Base-by-base conservation (phyloP, 176 grass and related monocot species). In the Oryza officinalis region DNA sequence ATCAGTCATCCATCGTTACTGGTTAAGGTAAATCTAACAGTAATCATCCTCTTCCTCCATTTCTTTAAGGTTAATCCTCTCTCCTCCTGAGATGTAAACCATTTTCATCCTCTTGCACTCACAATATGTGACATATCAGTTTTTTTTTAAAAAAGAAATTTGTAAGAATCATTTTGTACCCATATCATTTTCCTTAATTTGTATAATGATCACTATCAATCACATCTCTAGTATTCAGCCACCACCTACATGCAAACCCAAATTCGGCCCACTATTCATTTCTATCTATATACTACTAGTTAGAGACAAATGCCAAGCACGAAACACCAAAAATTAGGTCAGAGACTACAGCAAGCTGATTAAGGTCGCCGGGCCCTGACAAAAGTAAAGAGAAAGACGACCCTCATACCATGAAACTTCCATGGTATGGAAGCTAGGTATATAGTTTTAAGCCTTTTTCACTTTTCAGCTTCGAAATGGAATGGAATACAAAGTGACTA, bases 291-390 rank as follows among this genome's bases (percentile, higher is more conserved):
- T 61, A 61, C 2, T 25, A 25, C 2, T 25, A 25, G 20, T n/a
- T 61, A 23, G 57, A 23, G 57, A 61, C n/a, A 61, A 25, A 25
- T 4, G 15, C 2, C 11, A 46, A 49, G 44, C 38, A 20, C 2
- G 20, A 44, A 18, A 78, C 38, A 47, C 41, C 63, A 27, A 80
- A 8, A 80, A 35, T 67, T 68, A 68, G 27, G 77, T 68, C 64
- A 33, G 6, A 25, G 13, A 44, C 64, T 50, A 50, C 77, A 80
- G 50, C 4, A 54, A 1, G 11, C 5, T 60, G 27, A 54, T 60
- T 60, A 8, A 60, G 54, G 54, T 22, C 22, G 22, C 22, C 22
- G 54, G 0, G 74, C 8, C 22, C 2, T 7, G 8, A 13, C 17
- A 40, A 75, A 50, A 52, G 52, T 7, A 17, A 0, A 75, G 54